phyloP scores from a whole-genome alignment of 2,329 filamentous ascomycete species.

The Claviceps sp. region DNA sequence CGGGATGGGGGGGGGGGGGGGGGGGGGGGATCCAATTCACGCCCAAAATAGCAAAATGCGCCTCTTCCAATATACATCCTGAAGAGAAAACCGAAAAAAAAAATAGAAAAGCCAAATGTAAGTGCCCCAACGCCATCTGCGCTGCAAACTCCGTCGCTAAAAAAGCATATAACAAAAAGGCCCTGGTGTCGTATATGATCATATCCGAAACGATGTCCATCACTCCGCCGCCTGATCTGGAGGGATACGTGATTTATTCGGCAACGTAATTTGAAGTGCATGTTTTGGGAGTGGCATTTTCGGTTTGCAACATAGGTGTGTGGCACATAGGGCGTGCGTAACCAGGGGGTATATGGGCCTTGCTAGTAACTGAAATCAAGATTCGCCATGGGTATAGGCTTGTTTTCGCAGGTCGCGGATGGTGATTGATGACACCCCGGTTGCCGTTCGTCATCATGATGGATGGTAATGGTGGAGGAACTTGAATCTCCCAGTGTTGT shows the following conservation, averaged over 20 bases:
- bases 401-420: constrained; percentile 31
- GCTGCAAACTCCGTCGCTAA: constrained; percentile 7
- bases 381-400: constrained; percentile 38
- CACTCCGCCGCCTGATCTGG: neutral
- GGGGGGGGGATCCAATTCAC: too few relatives aligned
- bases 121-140: neutral
- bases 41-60: too few relatives aligned
- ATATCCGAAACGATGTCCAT: neutral
- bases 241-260: neutral
- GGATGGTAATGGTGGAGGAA: constrained; percentile 26
- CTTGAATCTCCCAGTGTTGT: constrained; percentile 26
- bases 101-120: neutral
- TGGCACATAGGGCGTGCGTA: neutral
- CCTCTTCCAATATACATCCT: too few relatives aligned
- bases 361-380: constrained; percentile 47
- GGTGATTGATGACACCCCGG: constrained; percentile 19
- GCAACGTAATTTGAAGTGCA: too few relatives aligned
- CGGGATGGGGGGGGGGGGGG: too few relatives aligned
- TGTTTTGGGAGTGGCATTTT: neutral
- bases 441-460: constrained; percentile 19
- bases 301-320: neutral
- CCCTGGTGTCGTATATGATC: neutral
- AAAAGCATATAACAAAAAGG: neutral
- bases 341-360: constrained; percentile 3
- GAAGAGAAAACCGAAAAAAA: too few relatives aligned